phyloP scores from a whole-genome alignment of 495 filamentous ascomycete species.

The Xylaria intraflava region DNA sequence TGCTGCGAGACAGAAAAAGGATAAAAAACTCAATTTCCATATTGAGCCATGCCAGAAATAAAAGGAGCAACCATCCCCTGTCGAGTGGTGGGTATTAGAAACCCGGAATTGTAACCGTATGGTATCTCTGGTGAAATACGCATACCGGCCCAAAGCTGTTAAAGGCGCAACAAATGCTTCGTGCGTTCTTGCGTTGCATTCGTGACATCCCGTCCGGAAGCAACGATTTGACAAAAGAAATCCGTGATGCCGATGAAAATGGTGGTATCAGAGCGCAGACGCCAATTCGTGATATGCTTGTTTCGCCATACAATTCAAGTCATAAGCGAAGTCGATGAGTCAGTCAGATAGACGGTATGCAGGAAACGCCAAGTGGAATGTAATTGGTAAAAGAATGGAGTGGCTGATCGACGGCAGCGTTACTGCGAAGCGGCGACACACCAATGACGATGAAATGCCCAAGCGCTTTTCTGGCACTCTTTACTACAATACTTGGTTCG shows the following conservation, averaged over 20 bases:
- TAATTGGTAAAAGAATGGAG: slow-evolving; percentile 22
- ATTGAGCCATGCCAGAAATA: not conserved
- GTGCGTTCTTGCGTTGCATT: not conserved
- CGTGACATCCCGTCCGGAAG: not conserved
- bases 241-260: slow-evolving; percentile 30
- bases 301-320: slow-evolving; percentile 33
- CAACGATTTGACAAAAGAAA: slow-evolving; percentile 18
- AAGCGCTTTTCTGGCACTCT: slow-evolving; percentile 97
- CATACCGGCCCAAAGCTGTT: not conserved
- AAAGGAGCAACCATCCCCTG: not conserved
- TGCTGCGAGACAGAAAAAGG: slow-evolving; percentile 3
- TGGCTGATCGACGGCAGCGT: slow-evolving; percentile 16
- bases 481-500: slow-evolving; percentile 99
- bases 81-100: not conserved
- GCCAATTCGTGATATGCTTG: slow-evolving; percentile 34
- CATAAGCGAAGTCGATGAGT: slow-evolving; percentile 27
- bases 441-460: slow-evolving; percentile 97
- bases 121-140: not conserved
- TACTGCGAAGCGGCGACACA: slow-evolving; percentile 67
- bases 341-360: slow-evolving; percentile 34
- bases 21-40: slow-evolving; percentile 4
- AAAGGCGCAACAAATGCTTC: not conserved
- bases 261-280: slow-evolving; percentile 31
- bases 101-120: not conserved
- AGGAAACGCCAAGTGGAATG: slow-evolving; percentile 25